These are phyloP conservation scores for Haplosporangium gracile DNA, from an alignment of 192 early-diverging fungal species.

Conservation along the genomic window DNA sequence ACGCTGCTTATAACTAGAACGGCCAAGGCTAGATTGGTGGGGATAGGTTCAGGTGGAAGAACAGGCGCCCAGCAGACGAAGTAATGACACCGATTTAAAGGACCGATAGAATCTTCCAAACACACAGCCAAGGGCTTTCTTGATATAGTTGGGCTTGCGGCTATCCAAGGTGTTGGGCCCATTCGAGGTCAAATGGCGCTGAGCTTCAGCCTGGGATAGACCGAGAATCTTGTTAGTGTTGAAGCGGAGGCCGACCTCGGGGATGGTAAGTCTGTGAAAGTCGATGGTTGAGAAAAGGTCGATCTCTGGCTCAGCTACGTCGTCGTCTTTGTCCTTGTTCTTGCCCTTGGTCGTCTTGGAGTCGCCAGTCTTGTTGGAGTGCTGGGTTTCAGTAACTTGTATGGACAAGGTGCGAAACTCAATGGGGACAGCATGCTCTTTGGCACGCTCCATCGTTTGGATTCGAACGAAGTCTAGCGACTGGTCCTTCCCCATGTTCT, in stretches of 20 bases:
- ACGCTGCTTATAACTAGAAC: conserved; percentile 53
- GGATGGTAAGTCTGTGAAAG: conserved; percentile 47
- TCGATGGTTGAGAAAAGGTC: conserved; percentile 34
- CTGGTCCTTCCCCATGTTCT: not conserved
- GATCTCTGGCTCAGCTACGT: not conserved
- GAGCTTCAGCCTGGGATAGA: conserved; percentile 24
- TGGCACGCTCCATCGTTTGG: conserved; percentile 19
- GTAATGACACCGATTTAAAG: conserved; percentile 74
- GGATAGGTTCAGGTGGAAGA: conserved; percentile 50
- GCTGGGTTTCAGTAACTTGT: conserved; percentile 38
- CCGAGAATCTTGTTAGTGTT: conserved; percentile 38
- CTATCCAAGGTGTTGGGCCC: conserved; percentile 56
- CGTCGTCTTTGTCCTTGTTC: conserved; percentile 8
- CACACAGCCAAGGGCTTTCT: conserved; percentile 60
- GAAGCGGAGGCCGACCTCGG: conserved; percentile 49
- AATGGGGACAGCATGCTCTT: conserved; percentile 28
- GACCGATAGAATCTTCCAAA: conserved; percentile 78
- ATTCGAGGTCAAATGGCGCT: conserved; percentile 31
- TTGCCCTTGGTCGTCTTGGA: not conserved
- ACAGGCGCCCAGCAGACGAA: conserved; percentile 73
- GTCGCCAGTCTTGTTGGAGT: not conserved
- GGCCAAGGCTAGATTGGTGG: conserved; percentile 68
- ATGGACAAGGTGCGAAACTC: conserved; percentile 58
- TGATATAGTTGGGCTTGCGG: conserved; percentile 33
- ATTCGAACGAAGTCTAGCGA: conserved; percentile 16